Percentiles rank a stretch among this genome's conserved stretches.
phyloP scores from a whole-genome alignment of 2,329 filamentous ascomycete species.

The Ceratocystis papillata region DNA sequence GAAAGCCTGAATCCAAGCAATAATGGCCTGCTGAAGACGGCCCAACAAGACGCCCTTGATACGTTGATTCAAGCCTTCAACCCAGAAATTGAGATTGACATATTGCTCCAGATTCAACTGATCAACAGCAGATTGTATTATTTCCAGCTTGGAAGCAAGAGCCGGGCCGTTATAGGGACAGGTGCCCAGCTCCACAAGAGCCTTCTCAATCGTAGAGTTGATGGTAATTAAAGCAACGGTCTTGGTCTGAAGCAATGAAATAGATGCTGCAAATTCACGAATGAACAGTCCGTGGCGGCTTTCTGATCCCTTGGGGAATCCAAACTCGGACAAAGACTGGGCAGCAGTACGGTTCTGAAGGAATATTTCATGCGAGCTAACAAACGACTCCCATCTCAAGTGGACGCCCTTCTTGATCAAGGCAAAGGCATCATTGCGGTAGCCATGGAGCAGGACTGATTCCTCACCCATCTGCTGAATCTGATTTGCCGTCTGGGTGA shows the following conservation, averaged over 20 bases:
- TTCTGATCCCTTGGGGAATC: constrained; percentile 50
- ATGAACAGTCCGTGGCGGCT: constrained; percentile 97
- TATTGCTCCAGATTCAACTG: constrained; percentile 95
- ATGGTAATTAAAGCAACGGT: constrained; percentile 67
- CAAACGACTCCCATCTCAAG: constrained; percentile 93
- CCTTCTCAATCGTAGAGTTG: constrained; percentile 69
- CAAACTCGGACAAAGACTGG: constrained; percentile 38
- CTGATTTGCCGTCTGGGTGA: constrained; percentile 74
- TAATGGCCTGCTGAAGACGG: constrained; percentile 75
- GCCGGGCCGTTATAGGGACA: constrained; percentile 73
- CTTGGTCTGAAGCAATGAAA: constrained; percentile 81
- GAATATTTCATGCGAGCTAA: constrained; percentile 86
- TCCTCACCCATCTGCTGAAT: constrained; percentile 82
- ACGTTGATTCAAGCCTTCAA: constrained; percentile 71
- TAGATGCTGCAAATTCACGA: constrained; percentile 77
- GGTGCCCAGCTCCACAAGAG: constrained; percentile 68
- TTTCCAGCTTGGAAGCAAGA: constrained; percentile 70
- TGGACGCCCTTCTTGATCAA: constrained; percentile 80
- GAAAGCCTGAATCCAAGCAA: constrained; percentile 80
- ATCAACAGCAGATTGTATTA: constrained; percentile 85
- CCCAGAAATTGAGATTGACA: constrained; percentile 85
- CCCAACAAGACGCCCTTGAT: constrained; percentile 69
- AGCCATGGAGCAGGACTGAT: constrained; percentile 75
- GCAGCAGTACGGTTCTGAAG: constrained; percentile 43
- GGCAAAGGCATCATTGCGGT: constrained; percentile 78